phyloP scores from a whole-genome alignment of 805 yeast genomes.

The Metschnikowia kunwiensis region DNA sequence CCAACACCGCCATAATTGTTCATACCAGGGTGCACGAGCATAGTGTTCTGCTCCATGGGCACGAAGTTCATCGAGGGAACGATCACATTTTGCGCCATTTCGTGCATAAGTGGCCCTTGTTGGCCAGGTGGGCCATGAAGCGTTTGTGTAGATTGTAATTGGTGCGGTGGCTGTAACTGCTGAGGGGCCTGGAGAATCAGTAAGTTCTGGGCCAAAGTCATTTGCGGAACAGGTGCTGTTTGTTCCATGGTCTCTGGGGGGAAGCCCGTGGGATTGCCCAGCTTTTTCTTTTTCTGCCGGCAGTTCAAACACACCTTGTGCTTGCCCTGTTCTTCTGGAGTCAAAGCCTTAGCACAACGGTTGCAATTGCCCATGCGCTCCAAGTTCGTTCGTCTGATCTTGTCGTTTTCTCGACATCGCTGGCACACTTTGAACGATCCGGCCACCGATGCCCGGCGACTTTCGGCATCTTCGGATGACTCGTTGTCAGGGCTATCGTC shows the following conservation, averaged over 20 bases:
- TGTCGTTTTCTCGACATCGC: conserved; percentile 62
- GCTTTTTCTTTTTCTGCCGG: conserved; percentile 50
- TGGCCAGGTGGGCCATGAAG: conserved; percentile 2
- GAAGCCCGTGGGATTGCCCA: conserved; percentile 7
- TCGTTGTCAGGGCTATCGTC: conserved; percentile 22
- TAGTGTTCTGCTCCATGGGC: conserved; percentile 14
- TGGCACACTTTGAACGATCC: conserved; percentile 58
- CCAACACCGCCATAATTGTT: conserved; percentile 2
- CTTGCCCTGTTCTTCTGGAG: conserved; percentile 44
- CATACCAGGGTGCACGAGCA: conserved; percentile 13
- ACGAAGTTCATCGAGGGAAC: conserved; percentile 13
- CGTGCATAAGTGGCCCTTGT: conserved; percentile 1
- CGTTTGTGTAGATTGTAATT: conserved; percentile 1
- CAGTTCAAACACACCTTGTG: conserved; percentile 58
- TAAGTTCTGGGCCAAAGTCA: conserved; percentile 1
- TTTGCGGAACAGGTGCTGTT: neutral
- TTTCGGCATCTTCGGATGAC: conserved; percentile 14
- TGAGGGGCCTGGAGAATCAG: conserved; percentile 4
- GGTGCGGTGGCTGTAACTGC: conserved; percentile 3
- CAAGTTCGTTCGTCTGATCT: conserved; percentile 51
- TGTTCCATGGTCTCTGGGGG: neutral
- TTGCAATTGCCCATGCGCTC: conserved; percentile 61
- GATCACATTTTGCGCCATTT: conserved; percentile 7
- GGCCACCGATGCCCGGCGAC: conserved; percentile 20
- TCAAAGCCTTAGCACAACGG: conserved; percentile 53